These are phyloP conservation scores for Escovopsis sp. DNA, from an alignment of 2,329 filamentous ascomycete species.

Conservation along the genomic window DNA sequence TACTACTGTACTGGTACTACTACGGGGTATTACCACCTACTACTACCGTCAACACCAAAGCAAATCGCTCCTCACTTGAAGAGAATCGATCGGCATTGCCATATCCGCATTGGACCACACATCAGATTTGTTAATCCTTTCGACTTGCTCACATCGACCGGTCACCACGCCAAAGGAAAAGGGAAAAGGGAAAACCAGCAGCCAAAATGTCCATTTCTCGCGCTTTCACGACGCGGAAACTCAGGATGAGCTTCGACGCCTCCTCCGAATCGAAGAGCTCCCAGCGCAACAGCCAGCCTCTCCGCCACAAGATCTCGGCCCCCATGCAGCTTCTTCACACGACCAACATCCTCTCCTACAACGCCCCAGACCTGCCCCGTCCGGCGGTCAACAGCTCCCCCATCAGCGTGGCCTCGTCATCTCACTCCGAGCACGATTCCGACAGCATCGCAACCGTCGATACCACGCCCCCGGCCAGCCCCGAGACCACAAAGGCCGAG, in stretches of 20 bases:
- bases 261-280: constrained; percentile 27
- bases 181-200: not conserved
- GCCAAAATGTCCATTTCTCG: constrained; percentile 43
- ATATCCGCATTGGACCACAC: too few relatives aligned
- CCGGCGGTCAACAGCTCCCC: constrained; percentile 36
- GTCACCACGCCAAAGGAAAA: too few relatives aligned
- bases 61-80: too few relatives aligned
- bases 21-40: too few relatives aligned
- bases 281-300: constrained; percentile 18
- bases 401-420: constrained; percentile 18
- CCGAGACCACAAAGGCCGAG: constrained; percentile 45
- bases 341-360: constrained; percentile 92
- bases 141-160: too few relatives aligned
- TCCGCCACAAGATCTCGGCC: constrained; percentile 66
- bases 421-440: constrained; percentile 52
- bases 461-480: constrained; percentile 53
- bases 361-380: constrained; percentile 66
- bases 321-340: constrained; percentile 82
- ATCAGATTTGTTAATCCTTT: too few relatives aligned
- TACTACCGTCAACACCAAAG: too few relatives aligned
- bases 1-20: too few relatives aligned
- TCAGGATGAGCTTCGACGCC: constrained; percentile 35
- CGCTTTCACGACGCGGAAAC: constrained; percentile 57
- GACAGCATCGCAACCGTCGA: constrained; percentile 43
- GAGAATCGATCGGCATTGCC: too few relatives aligned